Evolutionary conservation across 306 rosid genomes (phyloP), one percentile per base, ranked within the genome.

Genomic region (Hippophae gyantsensis): DNA sequence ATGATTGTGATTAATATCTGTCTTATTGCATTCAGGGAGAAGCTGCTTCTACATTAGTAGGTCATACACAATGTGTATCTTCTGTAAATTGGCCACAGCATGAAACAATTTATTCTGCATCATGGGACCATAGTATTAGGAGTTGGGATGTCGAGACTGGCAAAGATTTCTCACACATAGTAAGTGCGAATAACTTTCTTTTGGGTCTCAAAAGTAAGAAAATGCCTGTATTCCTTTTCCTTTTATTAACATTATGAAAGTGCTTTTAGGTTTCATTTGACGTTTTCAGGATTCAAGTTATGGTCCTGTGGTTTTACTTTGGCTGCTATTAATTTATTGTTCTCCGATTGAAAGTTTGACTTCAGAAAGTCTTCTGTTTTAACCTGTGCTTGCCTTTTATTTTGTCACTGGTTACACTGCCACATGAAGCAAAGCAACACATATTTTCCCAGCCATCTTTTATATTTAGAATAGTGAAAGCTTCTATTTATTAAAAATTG

Each of bases 61-160:
- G 95, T 58, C 99, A 85, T 76, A 78, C 93, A n/a, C 99, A 92
- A 74, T 80, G 83, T 3, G 95, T 92, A 27, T 88, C 96, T 67
- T 67, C 95, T 27, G 93, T 92, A 52, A 79, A 73, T 58, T 92
- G 96, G 99, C 82, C 89, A 10, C 75, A 81, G 57, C 82, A 51
- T 42, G 89, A 78, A 42, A 68, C 76, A 67, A 84, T 92, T 56
- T 92, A 80, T 74, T 92, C 99, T 70, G 86, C 95, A 38, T 92
- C 99, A 0, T 83, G 95, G 96, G 96, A 92, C 79, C 96, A 88
- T 77, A 81, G 96, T 66, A 62, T 84, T 57, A 80, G 93, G 73
- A 75, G 67, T 59, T 88, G 99, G 99, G 92, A 92, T 62, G 95
- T 72, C 1, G 94, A 87, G 78, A 83, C 84, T 0, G 89, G 96